Base-by-base conservation (phyloP, 2,329 filamentous ascomycete species). In the Xylaria polymorpha region DNA sequence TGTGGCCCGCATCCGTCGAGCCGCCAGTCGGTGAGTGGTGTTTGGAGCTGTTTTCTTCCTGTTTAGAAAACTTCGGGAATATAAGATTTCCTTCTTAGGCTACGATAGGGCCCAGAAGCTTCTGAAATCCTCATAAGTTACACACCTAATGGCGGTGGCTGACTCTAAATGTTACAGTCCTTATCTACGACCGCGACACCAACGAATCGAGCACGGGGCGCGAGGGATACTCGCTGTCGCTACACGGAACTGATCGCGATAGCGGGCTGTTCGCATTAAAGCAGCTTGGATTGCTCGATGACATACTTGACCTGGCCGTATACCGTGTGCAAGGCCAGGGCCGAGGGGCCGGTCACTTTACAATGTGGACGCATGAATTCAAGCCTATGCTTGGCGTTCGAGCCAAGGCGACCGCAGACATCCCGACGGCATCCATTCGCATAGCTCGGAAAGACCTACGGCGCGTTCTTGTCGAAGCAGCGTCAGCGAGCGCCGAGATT, bases 141-240 rank as follows among this genome's bases (percentile, higher is more conserved):
- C 25, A 4, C 25, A 29, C 25, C 25, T 3, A 29, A 29, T 29
- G 25, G 25, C 25, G 25, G 25, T 29, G 25, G 25, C 25, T 29
- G 25, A 29, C 25, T 29, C 25, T 4, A 29, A 2, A 29, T 29
- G 25, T 2, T 29, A 29, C 25, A 29, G 74, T 85, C 53, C 73
- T 76, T 55, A 76, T 85, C 58, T 83, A 81, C 71, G 83, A 85
- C 32, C 81, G 83, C 32, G 82, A 84, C 61, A 68, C 75, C 12
- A 66, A 74, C 44, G 77, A 81, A 20, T 65, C 74, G 2, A 71
- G 65, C 18, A 67, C 73, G 3, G 73, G 76, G 15, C 76, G 81
- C 6, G 77, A 81, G 59, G 80, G 78, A 15, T 84, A 83, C 71
- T 81, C 77, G 14, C 71, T 84, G 18, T 82, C 81, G 1, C 74